Evolutionary conservation across 164 flowering plant genomes (phyloP).

Genomic region (Akebia trifoliata): DNA sequence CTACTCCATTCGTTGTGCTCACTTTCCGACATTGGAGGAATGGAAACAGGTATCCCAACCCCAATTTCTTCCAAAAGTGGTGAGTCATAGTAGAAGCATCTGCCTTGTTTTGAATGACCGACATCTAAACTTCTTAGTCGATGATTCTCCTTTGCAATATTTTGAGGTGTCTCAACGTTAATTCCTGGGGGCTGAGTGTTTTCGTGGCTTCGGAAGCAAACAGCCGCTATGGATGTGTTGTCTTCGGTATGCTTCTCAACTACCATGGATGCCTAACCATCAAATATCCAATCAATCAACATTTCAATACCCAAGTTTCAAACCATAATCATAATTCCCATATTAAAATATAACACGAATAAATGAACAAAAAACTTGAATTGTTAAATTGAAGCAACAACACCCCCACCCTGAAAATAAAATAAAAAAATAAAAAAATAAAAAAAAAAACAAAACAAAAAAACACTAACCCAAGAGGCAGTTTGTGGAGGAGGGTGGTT

Average conservation of each 20-base stretch:
- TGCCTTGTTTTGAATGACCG: slow-evolving; percentile 35
- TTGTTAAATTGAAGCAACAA: too few species aligned
- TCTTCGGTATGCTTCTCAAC: not conserved
- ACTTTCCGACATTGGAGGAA: slow-evolving; percentile 84
- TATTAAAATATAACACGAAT: not conserved
- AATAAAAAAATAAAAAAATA: too few species aligned
- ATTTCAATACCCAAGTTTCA: not conserved
- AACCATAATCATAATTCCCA: not conserved
- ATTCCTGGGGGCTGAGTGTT: not conserved
- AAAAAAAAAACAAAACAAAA: too few species aligned
- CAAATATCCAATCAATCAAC: not conserved
- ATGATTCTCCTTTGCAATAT: not conserved
- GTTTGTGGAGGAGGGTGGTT: too few species aligned
- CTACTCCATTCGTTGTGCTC: slow-evolving; percentile 61
- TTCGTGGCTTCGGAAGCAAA: not conserved
- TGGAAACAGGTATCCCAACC: slow-evolving; percentile 93
- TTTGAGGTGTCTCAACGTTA: not conserved
- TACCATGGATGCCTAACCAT: not conserved
- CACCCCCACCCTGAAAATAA: too few species aligned
- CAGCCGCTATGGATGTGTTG: not conserved
- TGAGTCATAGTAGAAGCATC: slow-evolving; percentile 66
- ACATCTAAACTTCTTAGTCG: not conserved
- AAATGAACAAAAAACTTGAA: not conserved
- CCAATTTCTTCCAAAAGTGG: slow-evolving; percentile 92
- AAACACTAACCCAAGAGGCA: too few species aligned